Base-by-base conservation (phyloP, 2,329 filamentous ascomycete genomes). In the Calonectria hawksworthii region DNA sequence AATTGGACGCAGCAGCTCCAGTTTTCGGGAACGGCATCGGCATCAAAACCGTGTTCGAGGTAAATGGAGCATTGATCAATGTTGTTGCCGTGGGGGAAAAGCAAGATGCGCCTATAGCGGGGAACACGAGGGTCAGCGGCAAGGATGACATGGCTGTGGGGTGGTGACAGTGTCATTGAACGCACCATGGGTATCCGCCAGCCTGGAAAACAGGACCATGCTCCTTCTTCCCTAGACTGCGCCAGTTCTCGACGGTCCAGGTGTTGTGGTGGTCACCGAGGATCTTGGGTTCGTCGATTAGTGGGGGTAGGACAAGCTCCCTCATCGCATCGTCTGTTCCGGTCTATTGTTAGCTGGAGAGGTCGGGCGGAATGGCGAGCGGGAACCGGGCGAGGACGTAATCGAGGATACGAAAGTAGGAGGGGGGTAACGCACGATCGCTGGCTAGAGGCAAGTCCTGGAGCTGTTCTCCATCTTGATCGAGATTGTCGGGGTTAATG, bases 1-100 rank as follows among this genome's bases (percentile, higher is more conserved):
- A 99, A 99, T 83, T 99, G 97, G 56, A 98, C 95, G 83, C 97
- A 99, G 80, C 95, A 96, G 85, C 96, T 97, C 95, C 96, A 99
- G 83, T 98, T 94, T 56, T 98, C 95, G 16, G 96, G 95, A 14
- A 96, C 90, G 75, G 92, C 91, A 77, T 86, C 87, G 26, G 94
- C 89, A 30, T 95, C 94, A 86, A 95, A 98, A 56, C 95, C 97
- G 84, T 99, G 97, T 85, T 99, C 97, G 28, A 99, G 92, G 85
- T 99, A 99, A 84, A 99, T 95, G 8, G 97, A 99, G 61, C 94
- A 95, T 82, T 95, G 94, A 78, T 99, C 96, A 71, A 96, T 94
- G 79, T 98, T 96, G 84, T 99, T 99, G 67, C 97, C 97, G 77
- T 93, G 96, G 0, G 97, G 96, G 83, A 99, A 99, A 84, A 99